These are phyloP conservation scores for Fusarium chuoi DNA, from an alignment of 2,329 filamentous ascomycete genomes.

Conservation along the genomic window DNA sequence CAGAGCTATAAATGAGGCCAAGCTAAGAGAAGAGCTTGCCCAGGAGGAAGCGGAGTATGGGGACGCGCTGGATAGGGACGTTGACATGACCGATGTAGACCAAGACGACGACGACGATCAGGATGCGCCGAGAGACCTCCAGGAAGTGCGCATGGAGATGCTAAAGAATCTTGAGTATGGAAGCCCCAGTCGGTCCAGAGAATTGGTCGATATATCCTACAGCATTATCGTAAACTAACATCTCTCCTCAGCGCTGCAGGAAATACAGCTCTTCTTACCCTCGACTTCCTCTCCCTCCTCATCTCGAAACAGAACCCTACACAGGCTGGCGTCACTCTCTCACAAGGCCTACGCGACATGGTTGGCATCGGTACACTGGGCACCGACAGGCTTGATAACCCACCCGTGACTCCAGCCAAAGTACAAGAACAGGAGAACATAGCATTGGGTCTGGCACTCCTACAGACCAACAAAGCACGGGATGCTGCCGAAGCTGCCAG, in stretches of 20 bases:
- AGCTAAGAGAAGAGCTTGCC: constrained; percentile 75
- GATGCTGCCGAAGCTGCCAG: constrained; percentile 79
- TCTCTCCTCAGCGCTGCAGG: constrained; percentile 47
- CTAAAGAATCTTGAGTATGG: constrained; percentile 67
- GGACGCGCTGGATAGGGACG: constrained; percentile 57
- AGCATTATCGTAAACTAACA: not conserved
- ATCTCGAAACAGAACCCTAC: constrained; percentile 83
- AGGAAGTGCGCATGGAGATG: constrained; percentile 66
- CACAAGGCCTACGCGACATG: constrained; percentile 73
- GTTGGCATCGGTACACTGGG: constrained; percentile 81
- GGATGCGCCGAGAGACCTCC: constrained; percentile 57
- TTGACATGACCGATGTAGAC: constrained; percentile 59
- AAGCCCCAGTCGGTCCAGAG: not conserved
- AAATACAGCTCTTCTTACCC: constrained; percentile 73
- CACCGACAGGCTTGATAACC: constrained; percentile 70
- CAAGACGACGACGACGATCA: constrained; percentile 50
- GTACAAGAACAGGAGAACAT: constrained; percentile 66
- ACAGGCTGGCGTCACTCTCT: constrained; percentile 76
- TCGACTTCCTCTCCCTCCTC: constrained; percentile 86
- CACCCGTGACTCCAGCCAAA: constrained; percentile 66
- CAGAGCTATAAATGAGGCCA: constrained; percentile 78
- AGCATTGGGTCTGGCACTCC: constrained; percentile 78
- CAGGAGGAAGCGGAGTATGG: constrained; percentile 54
- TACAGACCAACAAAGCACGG: constrained; percentile 79
- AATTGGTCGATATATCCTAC: not conserved